phyloP scores from a whole-genome alignment of 352 stramenopile genomes.

The Phytophthora uliginosa region DNA sequence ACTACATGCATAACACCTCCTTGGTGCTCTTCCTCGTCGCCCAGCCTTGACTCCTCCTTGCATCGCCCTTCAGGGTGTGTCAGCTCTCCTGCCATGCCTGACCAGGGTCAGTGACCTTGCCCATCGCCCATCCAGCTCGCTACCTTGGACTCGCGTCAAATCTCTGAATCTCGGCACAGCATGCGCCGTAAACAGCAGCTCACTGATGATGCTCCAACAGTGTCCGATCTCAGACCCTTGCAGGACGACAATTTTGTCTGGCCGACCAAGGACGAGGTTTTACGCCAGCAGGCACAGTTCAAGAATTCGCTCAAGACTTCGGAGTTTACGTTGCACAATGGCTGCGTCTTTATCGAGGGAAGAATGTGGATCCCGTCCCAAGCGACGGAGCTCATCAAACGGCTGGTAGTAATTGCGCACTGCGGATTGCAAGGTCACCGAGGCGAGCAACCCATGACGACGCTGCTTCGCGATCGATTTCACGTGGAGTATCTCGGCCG shows the following conservation, averaged over 20 bases:
- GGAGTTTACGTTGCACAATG: neutral
- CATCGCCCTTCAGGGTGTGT: too few species aligned
- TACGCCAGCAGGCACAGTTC: neutral
- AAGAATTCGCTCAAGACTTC: neutral
- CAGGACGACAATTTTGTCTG: constrained; percentile 13
- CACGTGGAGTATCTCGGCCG: neutral
- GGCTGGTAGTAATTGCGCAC: constrained; percentile 11
- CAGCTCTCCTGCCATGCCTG: too few species aligned
- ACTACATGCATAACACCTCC: too few species aligned
- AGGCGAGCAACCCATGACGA: constrained; percentile 7
- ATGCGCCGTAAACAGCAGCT: too few species aligned
- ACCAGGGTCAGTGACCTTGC: too few species aligned
- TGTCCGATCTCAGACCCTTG: neutral
- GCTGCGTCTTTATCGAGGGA: neutral
- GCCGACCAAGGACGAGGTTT: neutral
- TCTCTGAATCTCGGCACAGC: too few species aligned
- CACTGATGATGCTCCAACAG: too few species aligned
- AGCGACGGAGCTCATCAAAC: neutral
- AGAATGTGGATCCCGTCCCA: neutral
- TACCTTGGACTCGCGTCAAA: too few species aligned
- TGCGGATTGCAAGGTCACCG: constrained; percentile 6
- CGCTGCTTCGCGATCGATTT: neutral
- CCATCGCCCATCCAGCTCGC: too few species aligned
- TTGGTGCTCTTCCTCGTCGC: too few species aligned
- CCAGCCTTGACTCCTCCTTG: too few species aligned